Conservation (phyloP, 345 rosid species). For the Lepidium sativum region DNA sequence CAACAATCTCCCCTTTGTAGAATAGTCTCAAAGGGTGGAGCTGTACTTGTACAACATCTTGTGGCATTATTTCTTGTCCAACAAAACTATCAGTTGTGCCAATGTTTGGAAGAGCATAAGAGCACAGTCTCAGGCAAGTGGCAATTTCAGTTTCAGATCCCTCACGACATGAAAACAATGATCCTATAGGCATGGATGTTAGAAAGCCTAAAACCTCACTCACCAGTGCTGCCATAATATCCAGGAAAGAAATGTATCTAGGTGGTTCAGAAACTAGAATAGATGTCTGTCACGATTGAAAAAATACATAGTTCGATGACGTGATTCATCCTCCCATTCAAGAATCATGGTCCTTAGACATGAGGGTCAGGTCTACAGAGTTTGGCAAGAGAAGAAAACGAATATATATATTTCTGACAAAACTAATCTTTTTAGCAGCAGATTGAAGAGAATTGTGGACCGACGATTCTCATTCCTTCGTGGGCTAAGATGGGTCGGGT, state of each 20-base stretch:
- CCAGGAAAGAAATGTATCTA: slow-evolving; percentile 53
- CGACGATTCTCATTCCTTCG: no score
- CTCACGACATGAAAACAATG: slow-evolving; percentile 67
- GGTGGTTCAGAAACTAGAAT: slow-evolving; percentile 87
- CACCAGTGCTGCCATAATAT: slow-evolving; percentile 66
- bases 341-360: slow-evolving; percentile 48
- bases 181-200: slow-evolving; percentile 55
- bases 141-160: slow-evolving; percentile 64
- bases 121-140: slow-evolving; percentile 47
- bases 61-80: slow-evolving; percentile 72
- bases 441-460: slow-evolving; percentile 49
- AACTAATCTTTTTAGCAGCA: slow-evolving; percentile 59
- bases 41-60: slow-evolving; percentile 79
- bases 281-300: slow-evolving; percentile 42
- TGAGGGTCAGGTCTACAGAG: slow-evolving; percentile 50
- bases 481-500: no score
- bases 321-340: slow-evolving; percentile 52
- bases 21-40: slow-evolving; percentile 91
- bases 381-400: slow-evolving; percentile 67
- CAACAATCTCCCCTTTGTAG: slow-evolving; percentile 86
- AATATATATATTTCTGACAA: slow-evolving; percentile 59
- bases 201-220: slow-evolving; percentile 80
- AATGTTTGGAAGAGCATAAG: slow-evolving; percentile 44
- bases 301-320: slow-evolving; percentile 58
- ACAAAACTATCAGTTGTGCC: slow-evolving; percentile 35